Conservation (phyloP, 176 grass and related monocot species). For the Cenchrus americanus region DNA sequence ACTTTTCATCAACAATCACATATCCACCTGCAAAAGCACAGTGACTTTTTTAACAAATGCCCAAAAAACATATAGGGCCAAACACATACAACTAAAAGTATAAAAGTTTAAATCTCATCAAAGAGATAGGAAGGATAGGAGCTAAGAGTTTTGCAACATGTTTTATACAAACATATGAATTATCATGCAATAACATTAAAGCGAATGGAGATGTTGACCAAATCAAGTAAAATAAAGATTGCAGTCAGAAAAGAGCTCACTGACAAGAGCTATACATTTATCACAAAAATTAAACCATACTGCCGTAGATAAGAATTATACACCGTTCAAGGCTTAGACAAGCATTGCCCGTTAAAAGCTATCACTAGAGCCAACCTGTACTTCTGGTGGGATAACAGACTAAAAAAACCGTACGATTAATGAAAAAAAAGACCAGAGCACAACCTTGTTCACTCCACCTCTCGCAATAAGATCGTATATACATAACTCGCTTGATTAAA, state of each 20-base stretch:
- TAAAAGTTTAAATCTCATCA: background rate
- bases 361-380: background rate
- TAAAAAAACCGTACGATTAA: background rate
- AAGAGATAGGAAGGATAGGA: background rate
- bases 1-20: conserved; percentile 87
- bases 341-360: background rate
- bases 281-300: conserved; percentile 12
- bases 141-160: background rate
- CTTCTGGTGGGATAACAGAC: background rate
- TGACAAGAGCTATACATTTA: background rate
- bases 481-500: background rate
- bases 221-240: conserved; percentile 19
- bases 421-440: background rate
- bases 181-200: background rate
- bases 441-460: background rate
- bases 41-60: background rate
- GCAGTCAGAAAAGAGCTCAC: background rate
- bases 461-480: background rate
- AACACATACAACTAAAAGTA: background rate
- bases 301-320: background rate
- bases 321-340: background rate
- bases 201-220: background rate
- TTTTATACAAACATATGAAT: background rate
- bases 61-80: background rate
- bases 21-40: conserved; percentile 75